These are phyloP conservation scores for Phytopythium mirpurense DNA, from an alignment of 352 stramenopile genomes.

Conservation along the genomic window DNA sequence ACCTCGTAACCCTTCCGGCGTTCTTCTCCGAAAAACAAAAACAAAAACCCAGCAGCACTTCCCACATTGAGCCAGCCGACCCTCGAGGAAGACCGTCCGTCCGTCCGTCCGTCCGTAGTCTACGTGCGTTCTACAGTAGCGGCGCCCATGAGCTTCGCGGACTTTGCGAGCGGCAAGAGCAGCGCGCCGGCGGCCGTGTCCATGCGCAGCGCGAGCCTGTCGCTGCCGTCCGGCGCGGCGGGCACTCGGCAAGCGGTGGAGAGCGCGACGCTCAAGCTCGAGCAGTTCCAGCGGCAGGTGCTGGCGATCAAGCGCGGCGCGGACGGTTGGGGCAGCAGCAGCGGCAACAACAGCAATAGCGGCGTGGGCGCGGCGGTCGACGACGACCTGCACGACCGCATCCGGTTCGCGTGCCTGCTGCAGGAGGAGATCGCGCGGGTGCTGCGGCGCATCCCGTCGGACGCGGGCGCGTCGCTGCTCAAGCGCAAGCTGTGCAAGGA, in stretches of 20 bases:
- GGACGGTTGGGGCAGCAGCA: conserved; percentile 6
- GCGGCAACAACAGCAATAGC: too few relatives aligned
- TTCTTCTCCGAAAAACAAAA: too few relatives aligned
- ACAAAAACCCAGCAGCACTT: too few relatives aligned
- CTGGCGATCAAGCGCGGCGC: conserved; percentile 69
- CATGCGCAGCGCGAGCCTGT: conserved; percentile 11
- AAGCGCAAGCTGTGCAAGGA: conserved; percentile 80
- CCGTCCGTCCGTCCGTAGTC: too few relatives aligned
- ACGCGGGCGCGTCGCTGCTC: conserved; percentile 59
- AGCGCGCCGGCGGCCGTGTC: conserved; percentile 12
- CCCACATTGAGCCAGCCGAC: too few relatives aligned
- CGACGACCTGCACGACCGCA: conserved; percentile 79
- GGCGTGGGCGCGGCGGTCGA: conserved; percentile 44
- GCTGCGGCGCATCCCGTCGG: conserved; percentile 48
- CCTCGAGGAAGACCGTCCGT: too few relatives aligned
- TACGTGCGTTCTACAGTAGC: conserved; percentile 1
- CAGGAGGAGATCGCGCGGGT: conserved; percentile 77
- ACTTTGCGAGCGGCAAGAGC: conserved; percentile 36
- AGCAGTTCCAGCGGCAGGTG: conserved; percentile 83
- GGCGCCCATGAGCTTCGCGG: conserved; percentile 54
- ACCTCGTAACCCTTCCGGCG: too few relatives aligned
- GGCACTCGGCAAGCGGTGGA: conserved; percentile 58
- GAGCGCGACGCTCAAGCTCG: conserved; percentile 65
- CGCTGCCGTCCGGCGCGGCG: conserved; percentile 13
- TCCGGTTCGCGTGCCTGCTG: conserved; percentile 77